phyloP scores from a whole-genome alignment of 176 grass and related monocot genomes.

The Aegilops umbellulata region DNA sequence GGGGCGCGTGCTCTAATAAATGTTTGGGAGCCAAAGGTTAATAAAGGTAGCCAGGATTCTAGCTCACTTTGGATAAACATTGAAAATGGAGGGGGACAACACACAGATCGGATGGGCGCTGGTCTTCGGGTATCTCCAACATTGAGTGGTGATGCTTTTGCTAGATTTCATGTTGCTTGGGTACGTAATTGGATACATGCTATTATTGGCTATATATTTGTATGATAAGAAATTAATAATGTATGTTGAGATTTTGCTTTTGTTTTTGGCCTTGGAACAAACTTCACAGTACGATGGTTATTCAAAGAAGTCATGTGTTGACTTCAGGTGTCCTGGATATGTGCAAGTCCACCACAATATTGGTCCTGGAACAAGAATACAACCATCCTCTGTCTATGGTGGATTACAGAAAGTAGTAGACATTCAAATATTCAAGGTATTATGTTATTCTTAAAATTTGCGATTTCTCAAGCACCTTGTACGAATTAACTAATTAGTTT shows the following conservation, averaged over 20 bases:
- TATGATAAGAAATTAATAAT: not conserved
- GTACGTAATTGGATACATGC: constrained; percentile 3
- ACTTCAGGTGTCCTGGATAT: constrained; percentile 25
- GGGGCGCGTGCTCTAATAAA: not conserved
- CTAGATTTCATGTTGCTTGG: constrained; percentile 11
- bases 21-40: not conserved
- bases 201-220: not conserved
- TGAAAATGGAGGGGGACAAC: not conserved
- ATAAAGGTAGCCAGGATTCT: not conserved
- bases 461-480: not conserved
- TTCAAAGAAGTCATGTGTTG: not conserved
- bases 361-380: not conserved
- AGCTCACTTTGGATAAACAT: not conserved
- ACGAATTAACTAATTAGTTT: not conserved
- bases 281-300: not conserved
- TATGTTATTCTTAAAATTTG: not conserved
- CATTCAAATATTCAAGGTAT: constrained; percentile 22
- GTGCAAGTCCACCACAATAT: constrained; percentile 18
- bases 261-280: not conserved
- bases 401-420: not conserved
- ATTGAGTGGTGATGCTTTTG: constrained; percentile 8
- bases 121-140: constrained; percentile 7
- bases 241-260: not conserved
- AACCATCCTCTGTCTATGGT: not conserved
- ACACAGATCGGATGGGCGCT: not conserved